Evolutionary conservation across 805 yeast species (phyloP).

Genomic region (Cyberlindnera veronae): DNA sequence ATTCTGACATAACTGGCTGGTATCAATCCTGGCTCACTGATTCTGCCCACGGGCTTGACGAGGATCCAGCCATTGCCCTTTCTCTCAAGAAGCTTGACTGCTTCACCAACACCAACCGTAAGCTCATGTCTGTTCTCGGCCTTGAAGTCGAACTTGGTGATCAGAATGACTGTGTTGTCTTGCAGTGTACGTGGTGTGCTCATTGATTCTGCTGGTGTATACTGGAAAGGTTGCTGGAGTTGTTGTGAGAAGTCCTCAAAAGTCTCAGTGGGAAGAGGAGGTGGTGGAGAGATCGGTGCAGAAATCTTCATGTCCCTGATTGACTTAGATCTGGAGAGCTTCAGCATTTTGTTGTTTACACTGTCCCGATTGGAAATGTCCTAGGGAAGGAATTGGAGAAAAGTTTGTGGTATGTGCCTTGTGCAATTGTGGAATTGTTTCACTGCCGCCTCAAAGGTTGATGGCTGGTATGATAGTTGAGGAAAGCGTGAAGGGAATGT

Average conservation of each 20-base stretch:
- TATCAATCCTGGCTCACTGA: constrained; percentile 45
- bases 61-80: constrained; percentile 53
- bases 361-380: not conserved
- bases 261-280: constrained; percentile 7
- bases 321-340: constrained; percentile 9
- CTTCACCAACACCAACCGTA: constrained; percentile 46
- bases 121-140: constrained; percentile 45
- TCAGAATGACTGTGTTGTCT: constrained; percentile 32
- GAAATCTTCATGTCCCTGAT: constrained; percentile 15
- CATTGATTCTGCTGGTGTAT: not conserved
- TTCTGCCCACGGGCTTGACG: constrained; percentile 50
- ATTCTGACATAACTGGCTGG: constrained; percentile 49
- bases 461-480: no score
- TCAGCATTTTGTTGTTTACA: constrained; percentile 1
- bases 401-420: no score
- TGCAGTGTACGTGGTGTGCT: constrained; percentile 13
- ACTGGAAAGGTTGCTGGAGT: no score
- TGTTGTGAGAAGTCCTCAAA: constrained; percentile 1
- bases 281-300: constrained; percentile 7
- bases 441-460: no score
- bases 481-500: no score
- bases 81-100: constrained; percentile 45
- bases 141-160: constrained; percentile 42
- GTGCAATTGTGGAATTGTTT: no score
- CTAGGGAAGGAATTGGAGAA: no score